Evolutionary conservation across 2,329 filamentous ascomycete species (phyloP).

Genomic region (Botryotinia convoluta): DNA sequence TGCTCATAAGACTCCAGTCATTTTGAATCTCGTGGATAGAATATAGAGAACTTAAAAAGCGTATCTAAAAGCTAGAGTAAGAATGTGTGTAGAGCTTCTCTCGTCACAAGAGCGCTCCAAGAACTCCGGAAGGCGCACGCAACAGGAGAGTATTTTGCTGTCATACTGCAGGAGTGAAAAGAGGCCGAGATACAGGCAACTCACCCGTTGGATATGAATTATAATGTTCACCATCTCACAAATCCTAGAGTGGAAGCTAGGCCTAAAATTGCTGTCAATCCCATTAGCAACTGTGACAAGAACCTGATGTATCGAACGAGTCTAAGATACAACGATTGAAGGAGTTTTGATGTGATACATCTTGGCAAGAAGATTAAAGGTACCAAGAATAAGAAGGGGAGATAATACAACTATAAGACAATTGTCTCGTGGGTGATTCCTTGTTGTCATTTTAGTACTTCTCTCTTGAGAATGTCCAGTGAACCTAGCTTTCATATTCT

Average conservation of each 20-base stretch:
- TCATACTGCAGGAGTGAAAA: background rate
- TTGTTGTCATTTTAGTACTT: background rate
- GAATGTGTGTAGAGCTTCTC: background rate
- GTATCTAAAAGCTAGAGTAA: background rate
- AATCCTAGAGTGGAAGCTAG: background rate
- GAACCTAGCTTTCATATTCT: background rate
- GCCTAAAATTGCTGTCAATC: background rate
- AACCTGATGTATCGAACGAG: background rate
- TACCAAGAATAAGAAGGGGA: background rate
- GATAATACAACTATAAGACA: background rate
- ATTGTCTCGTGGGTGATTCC: no score
- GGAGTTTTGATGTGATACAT: background rate
- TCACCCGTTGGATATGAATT: background rate
- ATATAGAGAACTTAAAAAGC: background rate
- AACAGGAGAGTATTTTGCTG: background rate
- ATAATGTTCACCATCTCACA: background rate
- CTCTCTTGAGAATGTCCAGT: background rate
- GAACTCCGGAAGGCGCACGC: background rate
- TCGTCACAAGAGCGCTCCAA: background rate
- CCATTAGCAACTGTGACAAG: background rate
- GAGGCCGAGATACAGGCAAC: background rate
- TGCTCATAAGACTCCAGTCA: background rate
- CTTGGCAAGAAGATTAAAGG: background rate
- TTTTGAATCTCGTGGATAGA: background rate
- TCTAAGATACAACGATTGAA: background rate